These are phyloP conservation scores for Corrigiola litoralis DNA, from an alignment of 179 eudicot genomes.

Conservation along the genomic window DNA sequence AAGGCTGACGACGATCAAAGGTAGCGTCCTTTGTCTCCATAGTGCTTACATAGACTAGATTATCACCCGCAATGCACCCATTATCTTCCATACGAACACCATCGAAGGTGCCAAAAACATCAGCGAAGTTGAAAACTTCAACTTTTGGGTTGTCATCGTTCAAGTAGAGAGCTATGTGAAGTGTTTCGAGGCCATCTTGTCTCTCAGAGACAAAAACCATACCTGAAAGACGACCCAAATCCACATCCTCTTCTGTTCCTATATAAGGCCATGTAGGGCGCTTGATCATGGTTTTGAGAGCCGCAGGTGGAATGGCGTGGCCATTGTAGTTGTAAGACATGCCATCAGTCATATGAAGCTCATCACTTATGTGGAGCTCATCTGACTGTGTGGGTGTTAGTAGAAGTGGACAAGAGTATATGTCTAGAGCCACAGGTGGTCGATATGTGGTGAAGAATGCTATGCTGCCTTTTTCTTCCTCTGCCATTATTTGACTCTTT, in stretches of 20 bases:
- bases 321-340: too few species aligned
- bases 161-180: background rate
- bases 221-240: background rate
- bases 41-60: constrained; percentile 9
- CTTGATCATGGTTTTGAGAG: constrained; percentile 4
- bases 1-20: constrained; percentile 17
- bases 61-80: constrained; percentile 7
- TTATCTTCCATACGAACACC: constrained; percentile 6
- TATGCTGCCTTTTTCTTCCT: constrained; percentile 13
- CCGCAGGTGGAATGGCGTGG: background rate
- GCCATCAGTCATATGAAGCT: background rate
- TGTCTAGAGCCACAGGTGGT: constrained; percentile 5
- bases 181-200: constrained; percentile 4
- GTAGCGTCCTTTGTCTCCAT: background rate
- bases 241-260: background rate
- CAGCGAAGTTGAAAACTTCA: background rate
- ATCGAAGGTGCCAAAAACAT: background rate
- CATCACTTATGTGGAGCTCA: background rate
- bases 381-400: background rate
- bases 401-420: constrained; percentile 2
- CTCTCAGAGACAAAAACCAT: constrained; percentile 11
- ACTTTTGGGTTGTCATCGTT: background rate
- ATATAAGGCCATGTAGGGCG: background rate
- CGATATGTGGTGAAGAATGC: constrained; percentile 11
- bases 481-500: too few species aligned